Conservation (phyloP, 2,329 filamentous ascomycete genomes). For the Lojkania enalia region DNA sequence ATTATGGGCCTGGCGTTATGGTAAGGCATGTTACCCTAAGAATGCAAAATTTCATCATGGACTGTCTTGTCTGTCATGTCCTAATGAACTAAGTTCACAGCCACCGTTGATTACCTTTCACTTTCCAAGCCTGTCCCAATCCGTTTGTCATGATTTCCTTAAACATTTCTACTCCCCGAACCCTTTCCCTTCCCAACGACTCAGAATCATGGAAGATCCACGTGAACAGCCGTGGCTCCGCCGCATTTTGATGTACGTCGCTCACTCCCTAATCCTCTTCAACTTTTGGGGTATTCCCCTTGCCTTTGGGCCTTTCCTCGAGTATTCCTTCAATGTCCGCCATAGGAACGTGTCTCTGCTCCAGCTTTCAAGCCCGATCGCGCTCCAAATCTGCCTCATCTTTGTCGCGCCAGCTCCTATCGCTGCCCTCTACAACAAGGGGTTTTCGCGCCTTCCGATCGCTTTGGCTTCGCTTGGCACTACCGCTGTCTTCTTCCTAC, state of each 20-base stretch:
- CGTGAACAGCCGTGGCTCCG: conserved; percentile 2
- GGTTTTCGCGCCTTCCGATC: background rate
- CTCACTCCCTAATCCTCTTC: conserved; percentile 30
- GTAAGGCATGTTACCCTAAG: too few species aligned
- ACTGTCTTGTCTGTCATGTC: too few species aligned
- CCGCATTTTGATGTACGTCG: conserved; percentile 7
- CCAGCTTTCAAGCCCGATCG: conserved; percentile 13
- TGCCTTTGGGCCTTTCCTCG: conserved; percentile 26
- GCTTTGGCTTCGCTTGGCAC: background rate
- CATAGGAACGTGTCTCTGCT: conserved; percentile 8
- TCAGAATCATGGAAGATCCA: conserved; percentile 1
- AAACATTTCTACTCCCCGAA: background rate
- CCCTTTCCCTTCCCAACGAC: background rate
- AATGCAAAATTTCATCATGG: too few species aligned
- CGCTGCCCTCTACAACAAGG: conserved; percentile 9
- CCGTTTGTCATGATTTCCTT: background rate
- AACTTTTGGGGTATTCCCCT: conserved; percentile 29
- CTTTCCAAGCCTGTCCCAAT: too few species aligned
- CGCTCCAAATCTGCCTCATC: conserved; percentile 20
- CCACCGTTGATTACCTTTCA: too few species aligned
- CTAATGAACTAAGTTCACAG: too few species aligned
- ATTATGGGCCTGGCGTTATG: too few species aligned
- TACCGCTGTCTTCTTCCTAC: conserved; percentile 1
- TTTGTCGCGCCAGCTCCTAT: conserved; percentile 9
- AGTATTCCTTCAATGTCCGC: conserved; percentile 25